Evolutionary conservation across 2,329 filamentous ascomycete genomes (phyloP), one percentile per base, ranked within the genome.

Genomic region (Stachybotrys echinatus): DNA sequence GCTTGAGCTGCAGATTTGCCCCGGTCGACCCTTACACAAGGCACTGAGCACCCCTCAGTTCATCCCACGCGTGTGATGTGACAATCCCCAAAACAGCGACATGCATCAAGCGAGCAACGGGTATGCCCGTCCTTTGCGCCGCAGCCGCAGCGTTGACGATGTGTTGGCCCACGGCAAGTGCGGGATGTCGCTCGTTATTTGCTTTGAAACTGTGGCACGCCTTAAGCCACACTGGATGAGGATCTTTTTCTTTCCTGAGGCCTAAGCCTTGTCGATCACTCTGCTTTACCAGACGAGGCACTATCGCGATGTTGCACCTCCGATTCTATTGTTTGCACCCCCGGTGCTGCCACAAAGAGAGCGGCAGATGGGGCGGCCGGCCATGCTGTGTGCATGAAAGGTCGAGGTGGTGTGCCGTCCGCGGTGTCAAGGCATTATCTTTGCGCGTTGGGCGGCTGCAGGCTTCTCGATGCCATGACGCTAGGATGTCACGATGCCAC

Each of bases 111-210:
- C 44, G 44, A 34, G n/a, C 23, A 7, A 46, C 44, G 23, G 23
- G 44, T 37, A 46, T 46, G 44, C 44, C 44, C 44, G 27, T 44
- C 44, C 23, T 20, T 46, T 12, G 44, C 27, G 23, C 44, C n/a
- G 44, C 44, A 31, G 44, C 22, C n/a, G 44, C 44, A 34, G 18
- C 23, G n/a, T 17, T 18, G n/a, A 34, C 27, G n/a, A 46, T 19
- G 44, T 8, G 23, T 23, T 22, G 38, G 38, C 19, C 10, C 17
- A 40, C 10, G 38, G 38, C 38, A 10, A 40, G 2, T 20, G 38
- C 38, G 38, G 38, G 10, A 40, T n/a, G 17, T 10, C 38, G 10
- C 27, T 34, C 27, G n/a, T n/a, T n/a, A n/a, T n/a, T n/a, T n/a
- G n/a, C n/a, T n/a, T n/a, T n/a, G 10, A 34, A 14, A 14, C 27